Conservation (phyloP, 768 basidiomycete genomes). For the Pleurotus tuoliensis region DNA sequence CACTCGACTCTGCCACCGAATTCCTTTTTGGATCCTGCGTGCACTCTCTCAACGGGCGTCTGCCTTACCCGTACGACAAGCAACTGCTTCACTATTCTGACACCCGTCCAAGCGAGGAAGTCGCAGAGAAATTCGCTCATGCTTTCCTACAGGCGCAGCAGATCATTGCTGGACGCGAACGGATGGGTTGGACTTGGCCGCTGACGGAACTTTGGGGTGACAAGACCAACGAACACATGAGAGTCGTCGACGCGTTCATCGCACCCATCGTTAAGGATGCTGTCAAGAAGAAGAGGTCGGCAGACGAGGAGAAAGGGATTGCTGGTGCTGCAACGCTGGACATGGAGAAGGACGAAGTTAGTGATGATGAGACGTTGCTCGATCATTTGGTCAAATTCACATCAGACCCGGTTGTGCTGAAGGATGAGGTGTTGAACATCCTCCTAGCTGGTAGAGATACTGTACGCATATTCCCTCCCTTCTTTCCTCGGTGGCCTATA, state of each 20-base stretch:
- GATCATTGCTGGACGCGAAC: constrained; percentile 37
- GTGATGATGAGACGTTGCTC: constrained; percentile 46
- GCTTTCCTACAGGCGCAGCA: constrained; percentile 50
- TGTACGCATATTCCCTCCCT: background rate
- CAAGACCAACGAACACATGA: constrained; percentile 43
- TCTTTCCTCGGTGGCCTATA: background rate
- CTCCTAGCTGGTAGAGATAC: constrained; percentile 48
- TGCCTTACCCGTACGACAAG: constrained; percentile 50
- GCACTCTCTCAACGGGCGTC: constrained; percentile 43
- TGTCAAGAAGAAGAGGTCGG: constrained; percentile 30
- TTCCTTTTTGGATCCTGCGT: constrained; percentile 63
- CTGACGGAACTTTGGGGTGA: constrained; percentile 45
- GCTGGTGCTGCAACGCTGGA: constrained; percentile 13
- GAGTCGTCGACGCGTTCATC: constrained; percentile 46
- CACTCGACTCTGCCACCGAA: constrained; percentile 63
- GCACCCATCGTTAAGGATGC: constrained; percentile 51
- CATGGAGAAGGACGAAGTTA: constrained; percentile 21
- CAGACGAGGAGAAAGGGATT: background rate
- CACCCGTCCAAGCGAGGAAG: constrained; percentile 17
- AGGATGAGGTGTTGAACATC: constrained; percentile 38
- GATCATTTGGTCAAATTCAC: constrained; percentile 54
- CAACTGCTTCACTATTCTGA: constrained; percentile 6
- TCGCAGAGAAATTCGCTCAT: constrained; percentile 35
- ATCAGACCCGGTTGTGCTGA: constrained; percentile 42
- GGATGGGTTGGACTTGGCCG: constrained; percentile 51